A percentile compares a stretch with the other conserved stretches of the same genome.
These are phyloP conservation scores for Sugiyamaella grinbergsii DNA, from an alignment of 1,139 yeast genomes.

Conservation along the genomic window DNA sequence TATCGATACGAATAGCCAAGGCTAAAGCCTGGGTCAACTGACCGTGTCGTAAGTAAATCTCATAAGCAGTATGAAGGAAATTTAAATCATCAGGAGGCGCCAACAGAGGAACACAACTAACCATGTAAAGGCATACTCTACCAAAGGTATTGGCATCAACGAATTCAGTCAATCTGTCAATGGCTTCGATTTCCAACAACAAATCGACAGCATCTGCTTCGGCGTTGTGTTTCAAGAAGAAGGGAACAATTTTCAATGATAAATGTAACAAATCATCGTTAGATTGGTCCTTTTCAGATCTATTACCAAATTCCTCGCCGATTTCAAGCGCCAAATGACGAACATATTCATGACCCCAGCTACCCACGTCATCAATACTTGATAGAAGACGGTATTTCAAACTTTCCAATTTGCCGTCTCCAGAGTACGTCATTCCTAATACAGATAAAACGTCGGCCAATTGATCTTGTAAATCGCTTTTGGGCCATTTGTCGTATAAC, in stretches of 20 bases:
- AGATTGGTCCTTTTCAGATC: constrained; percentile 53
- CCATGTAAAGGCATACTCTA: constrained; percentile 92
- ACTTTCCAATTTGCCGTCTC: constrained; percentile 78
- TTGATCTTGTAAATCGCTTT: constrained; percentile 44
- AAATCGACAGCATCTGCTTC: constrained; percentile 98
- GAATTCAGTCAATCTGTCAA: constrained; percentile 77
- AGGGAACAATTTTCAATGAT: constrained; percentile 80
- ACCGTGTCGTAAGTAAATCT: constrained; percentile 77
- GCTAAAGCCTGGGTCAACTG: constrained; percentile 88
- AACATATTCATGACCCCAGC: constrained; percentile 98
- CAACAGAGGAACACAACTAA: constrained; percentile 90
- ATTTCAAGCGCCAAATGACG: constrained; percentile 94
- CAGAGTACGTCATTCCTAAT: constrained; percentile 92
- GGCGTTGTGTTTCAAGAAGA: constrained; percentile 90
- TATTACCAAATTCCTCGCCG: constrained; percentile 78
- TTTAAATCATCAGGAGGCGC: constrained; percentile 94
- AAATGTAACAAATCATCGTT: constrained; percentile 57
- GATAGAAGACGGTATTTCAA: constrained; percentile 78
- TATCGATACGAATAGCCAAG: constrained; percentile 86
- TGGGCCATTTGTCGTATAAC: constrained; percentile 69
- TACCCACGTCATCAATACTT: constrained; percentile 58
- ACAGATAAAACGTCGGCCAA: constrained; percentile 90
- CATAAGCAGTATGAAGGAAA: constrained; percentile 86
- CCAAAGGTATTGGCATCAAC: constrained; percentile 84
- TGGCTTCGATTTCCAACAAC: constrained; percentile 81